Conservation (phyloP, 1,284 basidiomycete species). For the Papiliotrema flavescens region DNA sequence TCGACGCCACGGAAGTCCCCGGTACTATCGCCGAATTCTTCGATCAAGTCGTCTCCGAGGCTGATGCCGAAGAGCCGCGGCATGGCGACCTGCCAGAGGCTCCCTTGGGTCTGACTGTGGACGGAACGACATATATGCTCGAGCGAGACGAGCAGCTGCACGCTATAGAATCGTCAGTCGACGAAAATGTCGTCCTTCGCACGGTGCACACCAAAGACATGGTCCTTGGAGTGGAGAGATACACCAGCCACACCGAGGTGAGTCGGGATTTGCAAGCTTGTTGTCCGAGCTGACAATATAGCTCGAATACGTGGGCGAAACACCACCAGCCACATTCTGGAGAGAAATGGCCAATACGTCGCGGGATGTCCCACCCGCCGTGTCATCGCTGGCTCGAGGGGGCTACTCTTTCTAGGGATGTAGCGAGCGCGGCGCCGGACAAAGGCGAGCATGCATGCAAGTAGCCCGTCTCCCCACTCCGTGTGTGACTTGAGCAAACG, state of each 20-base stretch:
- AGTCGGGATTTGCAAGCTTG: not conserved
- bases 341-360: not conserved
- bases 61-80: not conserved
- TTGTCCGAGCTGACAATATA: not conserved
- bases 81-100: not conserved
- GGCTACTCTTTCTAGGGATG: not conserved
- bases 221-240: conserved; percentile 1
- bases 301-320: not conserved
- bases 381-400: not conserved
- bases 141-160: conserved; percentile 3
- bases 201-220: conserved; percentile 1
- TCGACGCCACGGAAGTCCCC: not conserved
- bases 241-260: conserved; percentile 1
- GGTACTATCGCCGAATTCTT: not conserved
- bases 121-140: not conserved
- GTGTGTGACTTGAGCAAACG: no score
- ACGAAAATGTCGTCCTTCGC: not conserved
- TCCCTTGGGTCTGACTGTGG: not conserved
- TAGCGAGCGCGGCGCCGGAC: not conserved
- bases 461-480: no score
- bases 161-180: not conserved
- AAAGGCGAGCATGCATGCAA: not conserved
- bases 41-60: not conserved
- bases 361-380: not conserved
- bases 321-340: not conserved